Percentiles rank a stretch among this genome's conserved stretches.
Conservation (phyloP, 1,284 basidiomycete species). For the Fomitiporia mediterranea region DNA sequence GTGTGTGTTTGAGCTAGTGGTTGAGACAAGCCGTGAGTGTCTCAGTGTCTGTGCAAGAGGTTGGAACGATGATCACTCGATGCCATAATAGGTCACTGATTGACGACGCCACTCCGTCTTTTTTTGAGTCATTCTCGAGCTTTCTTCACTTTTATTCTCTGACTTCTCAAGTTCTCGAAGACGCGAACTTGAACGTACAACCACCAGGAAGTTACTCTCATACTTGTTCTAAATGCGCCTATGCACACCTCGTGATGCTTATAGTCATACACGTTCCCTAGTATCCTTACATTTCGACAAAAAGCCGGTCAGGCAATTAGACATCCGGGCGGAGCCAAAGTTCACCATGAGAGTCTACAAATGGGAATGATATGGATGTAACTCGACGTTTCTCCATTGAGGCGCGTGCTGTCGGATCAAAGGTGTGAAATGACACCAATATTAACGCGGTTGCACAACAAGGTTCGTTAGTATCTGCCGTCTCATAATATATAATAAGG, state of each 20-base stretch:
- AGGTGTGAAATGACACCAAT: too few relatives aligned
- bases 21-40: background rate
- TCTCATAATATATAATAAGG: too few relatives aligned
- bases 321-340: too few relatives aligned
- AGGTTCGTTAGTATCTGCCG: too few relatives aligned
- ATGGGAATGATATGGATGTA: background rate
- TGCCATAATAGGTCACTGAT: background rate
- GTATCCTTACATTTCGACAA: too few relatives aligned
- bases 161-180: background rate
- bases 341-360: background rate
- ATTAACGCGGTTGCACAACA: too few relatives aligned
- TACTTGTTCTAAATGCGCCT: background rate
- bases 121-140: background rate
- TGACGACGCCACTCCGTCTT: background rate
- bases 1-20: background rate
- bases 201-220: background rate
- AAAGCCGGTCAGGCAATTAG: too few relatives aligned
- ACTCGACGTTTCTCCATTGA: background rate
- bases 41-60: background rate
- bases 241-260: too few relatives aligned
- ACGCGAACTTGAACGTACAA: background rate
- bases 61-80: background rate
- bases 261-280: too few relatives aligned
- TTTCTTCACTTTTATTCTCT: background rate
- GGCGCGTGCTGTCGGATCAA: background rate